Evolutionary conservation across 768 basidiomycete species (phyloP), one percentile per base, ranked within the genome.

Genomic region (Lentinus brumalis): DNA sequence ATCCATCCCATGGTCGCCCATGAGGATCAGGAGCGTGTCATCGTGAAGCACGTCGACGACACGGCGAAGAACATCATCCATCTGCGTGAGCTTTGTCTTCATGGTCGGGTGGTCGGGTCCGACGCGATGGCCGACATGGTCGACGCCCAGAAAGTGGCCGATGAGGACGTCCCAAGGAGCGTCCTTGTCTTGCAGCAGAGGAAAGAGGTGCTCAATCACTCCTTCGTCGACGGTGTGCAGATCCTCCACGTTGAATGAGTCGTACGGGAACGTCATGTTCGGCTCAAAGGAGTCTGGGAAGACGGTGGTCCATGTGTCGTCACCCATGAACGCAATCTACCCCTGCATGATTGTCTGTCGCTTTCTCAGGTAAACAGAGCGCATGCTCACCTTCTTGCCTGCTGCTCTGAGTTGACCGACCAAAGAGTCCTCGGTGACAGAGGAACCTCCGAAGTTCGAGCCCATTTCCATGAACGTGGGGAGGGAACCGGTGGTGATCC

Each of bases 1-100:
- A 68, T 98, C 95, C 97, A 99, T 98, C 0, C 97, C 97, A 68
- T 98, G 97, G 71, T 99, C 96, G 1, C 97, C 97, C 1, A 98
- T 78, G 1, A 99, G 82, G 56, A 99, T 85, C 5, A 99, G 81
- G 0, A 99, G 78, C 0, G 97, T 98, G 52, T 96, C 90, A n/a
- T 91, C 79, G 56, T 97, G 89, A 51, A 97, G 71, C 15, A 79
- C 65, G 0, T 85, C 81, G 5, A 98, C 92, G 4, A 96, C 87
- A 6, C 83, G 79, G 12, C 73, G 71, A 2, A 99, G 76, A 0
- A 97, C 87, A 31, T 79, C 71, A 71, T 98, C 87, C 93, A 98
- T 96, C 72, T 98, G 94, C 59, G 77, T 71, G 18, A 98, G 78
- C 73, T 99, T 99, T 26, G 84, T 75, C 62, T 81, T 84, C 94